Conservation (phyloP, 176 grass and related monocot species). For the Triticum dicoccoides region DNA sequence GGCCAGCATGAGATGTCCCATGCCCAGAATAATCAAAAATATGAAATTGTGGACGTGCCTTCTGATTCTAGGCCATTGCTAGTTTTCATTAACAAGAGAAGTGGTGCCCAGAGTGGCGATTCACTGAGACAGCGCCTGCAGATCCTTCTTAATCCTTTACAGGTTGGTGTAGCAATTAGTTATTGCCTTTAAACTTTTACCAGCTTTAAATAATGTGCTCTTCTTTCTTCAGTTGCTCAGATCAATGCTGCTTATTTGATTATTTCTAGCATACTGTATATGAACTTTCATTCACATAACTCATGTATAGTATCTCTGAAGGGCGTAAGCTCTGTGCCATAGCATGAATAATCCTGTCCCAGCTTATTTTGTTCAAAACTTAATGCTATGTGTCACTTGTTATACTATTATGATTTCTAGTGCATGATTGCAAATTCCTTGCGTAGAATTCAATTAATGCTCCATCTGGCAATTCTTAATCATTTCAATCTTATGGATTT, state of each 20-base stretch:
- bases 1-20: constrained; percentile 34
- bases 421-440: background rate
- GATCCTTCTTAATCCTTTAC: constrained; percentile 87
- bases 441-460: background rate
- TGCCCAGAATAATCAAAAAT: constrained; percentile 54
- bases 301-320: background rate
- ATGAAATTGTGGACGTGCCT: constrained; percentile 58
- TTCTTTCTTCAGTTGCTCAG: constrained; percentile 18
- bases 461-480: background rate
- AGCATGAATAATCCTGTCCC: background rate
- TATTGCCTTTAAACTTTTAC: constrained; percentile 5
- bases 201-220: constrained; percentile 11
- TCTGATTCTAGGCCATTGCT: constrained; percentile 74
- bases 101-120: constrained; percentile 70
- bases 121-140: constrained; percentile 68
- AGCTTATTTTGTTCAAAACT: background rate
- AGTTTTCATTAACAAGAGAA: constrained; percentile 95
- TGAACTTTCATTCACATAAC: background rate
- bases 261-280: constrained; percentile 4
- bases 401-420: background rate
- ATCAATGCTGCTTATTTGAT: background rate
- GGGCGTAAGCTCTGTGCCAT: background rate
- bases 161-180: constrained; percentile 45
- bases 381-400: background rate
- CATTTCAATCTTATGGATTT: background rate